A percentile compares a stretch with the other conserved stretches of the same genome.
phyloP scores from a whole-genome alignment of 1,139 yeast genomes.

The Lodderomyces theae region DNA sequence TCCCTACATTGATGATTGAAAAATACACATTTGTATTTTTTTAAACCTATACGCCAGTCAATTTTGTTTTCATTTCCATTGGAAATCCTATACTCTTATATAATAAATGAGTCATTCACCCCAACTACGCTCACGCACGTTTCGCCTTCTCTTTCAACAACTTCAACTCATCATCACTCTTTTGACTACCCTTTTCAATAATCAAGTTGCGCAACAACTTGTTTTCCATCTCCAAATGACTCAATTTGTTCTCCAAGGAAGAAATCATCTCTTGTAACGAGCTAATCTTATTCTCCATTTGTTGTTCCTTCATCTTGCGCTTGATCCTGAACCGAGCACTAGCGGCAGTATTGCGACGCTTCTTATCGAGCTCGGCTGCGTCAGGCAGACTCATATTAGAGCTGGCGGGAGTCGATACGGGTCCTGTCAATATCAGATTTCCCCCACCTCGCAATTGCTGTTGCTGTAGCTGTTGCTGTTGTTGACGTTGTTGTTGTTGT shows the following conservation, averaged over 20 bases:
- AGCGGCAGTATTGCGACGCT: slow-evolving; percentile 78
- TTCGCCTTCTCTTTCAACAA: slow-evolving; percentile 35
- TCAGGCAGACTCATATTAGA: slow-evolving; percentile 5
- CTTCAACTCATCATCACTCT: slow-evolving; percentile 40
- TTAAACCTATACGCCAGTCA: too few species aligned
- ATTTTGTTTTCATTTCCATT: too few species aligned
- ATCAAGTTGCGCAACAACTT: slow-evolving; percentile 66
- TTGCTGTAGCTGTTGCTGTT: slow-evolving; percentile 1
- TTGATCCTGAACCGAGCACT: slow-evolving; percentile 77
- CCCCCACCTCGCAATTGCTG: background rate
- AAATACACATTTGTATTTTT: too few species aligned
- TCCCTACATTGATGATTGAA: too few species aligned
- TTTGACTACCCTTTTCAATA: slow-evolving; percentile 32
- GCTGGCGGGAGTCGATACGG: background rate
- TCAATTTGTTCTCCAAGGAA: slow-evolving; percentile 55
- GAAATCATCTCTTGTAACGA: slow-evolving; percentile 62
- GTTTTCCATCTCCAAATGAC: slow-evolving; percentile 61
- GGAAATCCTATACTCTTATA: too few species aligned
- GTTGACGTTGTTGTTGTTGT: slow-evolving; percentile 3
- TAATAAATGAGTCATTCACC: too few species aligned
- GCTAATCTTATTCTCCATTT: slow-evolving; percentile 67
- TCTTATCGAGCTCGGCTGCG: slow-evolving; percentile 43
- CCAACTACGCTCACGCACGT: slow-evolving; percentile 6
- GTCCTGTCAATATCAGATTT: background rate
- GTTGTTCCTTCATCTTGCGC: slow-evolving; percentile 80